A percentile compares a stretch with the other conserved stretches of the same genome.
phyloP scores from a whole-genome alignment of 108 stramenopile genomes.

The Asterionellopsis glacialis region DNA sequence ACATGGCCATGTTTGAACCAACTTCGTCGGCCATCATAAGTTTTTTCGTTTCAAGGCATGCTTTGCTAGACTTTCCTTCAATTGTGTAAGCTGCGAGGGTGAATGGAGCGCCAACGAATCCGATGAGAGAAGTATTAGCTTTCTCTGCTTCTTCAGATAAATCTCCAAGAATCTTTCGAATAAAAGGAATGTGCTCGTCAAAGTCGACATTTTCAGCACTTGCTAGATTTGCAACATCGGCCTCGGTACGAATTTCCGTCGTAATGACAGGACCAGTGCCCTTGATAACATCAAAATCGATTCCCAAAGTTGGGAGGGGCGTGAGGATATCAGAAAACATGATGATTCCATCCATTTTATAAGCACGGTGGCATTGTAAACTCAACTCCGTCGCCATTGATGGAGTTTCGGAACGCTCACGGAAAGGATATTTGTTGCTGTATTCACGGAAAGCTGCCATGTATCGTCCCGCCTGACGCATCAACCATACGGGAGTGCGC shows the following conservation, averaged over 20 bases:
- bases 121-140: conserved; percentile 92
- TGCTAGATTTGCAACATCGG: conserved; percentile 54
- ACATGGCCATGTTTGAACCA: conserved; percentile 63
- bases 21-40: conserved; percentile 85
- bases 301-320: conserved; percentile 92
- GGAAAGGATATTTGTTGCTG: conserved; percentile 91
- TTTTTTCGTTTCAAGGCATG: conserved; percentile 79
- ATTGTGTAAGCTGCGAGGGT: conserved; percentile 96
- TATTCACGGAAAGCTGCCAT: conserved; percentile 97
- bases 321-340: conserved; percentile 99
- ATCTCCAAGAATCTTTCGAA: conserved; percentile 76
- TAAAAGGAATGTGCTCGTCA: conserved; percentile 88
- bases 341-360: conserved; percentile 97
- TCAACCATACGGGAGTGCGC: conserved; percentile 98
- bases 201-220: conserved; percentile 44
- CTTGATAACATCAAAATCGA: conserved; percentile 94
- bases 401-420: conserved; percentile 92
- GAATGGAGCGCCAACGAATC: conserved; percentile 98
- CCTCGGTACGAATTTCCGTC: conserved; percentile 51
- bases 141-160: conserved; percentile 73
- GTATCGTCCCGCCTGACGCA: conserved; percentile 99
- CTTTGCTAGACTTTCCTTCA: conserved; percentile 90
- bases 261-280: conserved; percentile 93
- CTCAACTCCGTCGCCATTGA: conserved; percentile 91
- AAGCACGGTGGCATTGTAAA: conserved; percentile 91